Base-by-base conservation (phyloP, 257 asterid genomes). In the Rhazya stricta region DNA sequence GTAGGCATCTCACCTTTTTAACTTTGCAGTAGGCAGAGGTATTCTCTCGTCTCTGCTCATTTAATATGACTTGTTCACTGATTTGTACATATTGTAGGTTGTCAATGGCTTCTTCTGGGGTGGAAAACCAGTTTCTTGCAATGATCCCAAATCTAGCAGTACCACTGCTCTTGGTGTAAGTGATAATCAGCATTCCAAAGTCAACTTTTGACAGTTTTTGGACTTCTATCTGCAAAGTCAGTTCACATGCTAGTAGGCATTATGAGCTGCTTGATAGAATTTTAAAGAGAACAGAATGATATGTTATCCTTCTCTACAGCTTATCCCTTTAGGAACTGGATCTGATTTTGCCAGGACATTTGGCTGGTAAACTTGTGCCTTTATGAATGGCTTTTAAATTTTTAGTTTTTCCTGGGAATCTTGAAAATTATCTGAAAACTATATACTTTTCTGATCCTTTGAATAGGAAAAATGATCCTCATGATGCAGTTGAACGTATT, bases 291-390 rank as follows among this genome's bases (percentile, higher is more conserved):
- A 75, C 74, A 60, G 51, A 77, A 66, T 72, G 29, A 65, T 75
- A 67, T 72, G 30, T 76, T 73, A 54, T 81, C n/a, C 71, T 80
- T 88, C 76, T 81, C 84, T 70, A 75, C 92, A 91, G 97, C 88
- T 91, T 76, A 89, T 93, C 54, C 98, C 98, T 54, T 81, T 93
- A 84, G 98, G 98, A 79, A 93, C 97, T 77, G 98, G 95, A 84
- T 93, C 97, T 48, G 98, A 93, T 83, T 93, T 91, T 76, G 95
- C 97, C 66, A 88, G 97, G 83, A 91, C 98, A 63, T 84, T 89
- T 80, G 91, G 96, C 73, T 93, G 96, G 98, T 93, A 48, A 84
- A 92, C 81, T 75, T 50, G 78, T 46, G 80, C 78, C 58, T 74
- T 53, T 72, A 56, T 61, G 12, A 27, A 54, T 75, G 67, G 71